These are phyloP conservation scores for Pelargonium myrrhifolium DNA, from an alignment of 441 rosid genomes.

Conservation along the genomic window DNA sequence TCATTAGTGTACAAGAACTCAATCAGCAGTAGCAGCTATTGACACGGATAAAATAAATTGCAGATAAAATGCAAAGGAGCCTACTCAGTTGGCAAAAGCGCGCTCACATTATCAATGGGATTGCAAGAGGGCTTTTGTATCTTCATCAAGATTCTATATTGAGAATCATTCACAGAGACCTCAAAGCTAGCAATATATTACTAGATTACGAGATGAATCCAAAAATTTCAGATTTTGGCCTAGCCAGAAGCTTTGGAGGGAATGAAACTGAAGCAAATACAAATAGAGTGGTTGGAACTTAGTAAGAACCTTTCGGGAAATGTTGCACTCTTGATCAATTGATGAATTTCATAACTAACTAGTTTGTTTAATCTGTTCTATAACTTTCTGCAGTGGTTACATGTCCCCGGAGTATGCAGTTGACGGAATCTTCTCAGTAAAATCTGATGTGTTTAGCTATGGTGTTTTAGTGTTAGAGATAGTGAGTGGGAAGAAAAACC, in stretches of 20 bases:
- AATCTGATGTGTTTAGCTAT: slow-evolving; percentile 6
- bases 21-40: not conserved
- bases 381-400: slow-evolving; percentile 15
- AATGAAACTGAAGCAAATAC: not conserved
- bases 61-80: slow-evolving; percentile 3
- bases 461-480: slow-evolving; percentile 17
- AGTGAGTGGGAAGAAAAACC: slow-evolving; percentile 16
- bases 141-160: slow-evolving; percentile 19
- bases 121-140: slow-evolving; percentile 18
- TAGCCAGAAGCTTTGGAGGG: not conserved
- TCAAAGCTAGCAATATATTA: slow-evolving; percentile 3
- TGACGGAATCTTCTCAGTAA: slow-evolving; percentile 16
- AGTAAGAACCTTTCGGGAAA: not conserved
- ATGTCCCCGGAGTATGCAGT: slow-evolving; percentile 18
- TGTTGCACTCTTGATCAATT: not conserved
- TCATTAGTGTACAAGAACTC: not conserved
- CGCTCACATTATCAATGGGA: slow-evolving; percentile 9
- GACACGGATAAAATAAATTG: not conserved
- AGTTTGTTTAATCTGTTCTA: not conserved
- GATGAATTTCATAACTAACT: not conserved
- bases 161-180: slow-evolving; percentile 1
- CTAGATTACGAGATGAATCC: not conserved
- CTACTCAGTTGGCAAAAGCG: slow-evolving; percentile 14
- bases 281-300: not conserved
- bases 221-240: not conserved